Conservation (phyloP, 2,329 filamentous ascomycete genomes). For the Lasiodiplodia gonubiensis region DNA sequence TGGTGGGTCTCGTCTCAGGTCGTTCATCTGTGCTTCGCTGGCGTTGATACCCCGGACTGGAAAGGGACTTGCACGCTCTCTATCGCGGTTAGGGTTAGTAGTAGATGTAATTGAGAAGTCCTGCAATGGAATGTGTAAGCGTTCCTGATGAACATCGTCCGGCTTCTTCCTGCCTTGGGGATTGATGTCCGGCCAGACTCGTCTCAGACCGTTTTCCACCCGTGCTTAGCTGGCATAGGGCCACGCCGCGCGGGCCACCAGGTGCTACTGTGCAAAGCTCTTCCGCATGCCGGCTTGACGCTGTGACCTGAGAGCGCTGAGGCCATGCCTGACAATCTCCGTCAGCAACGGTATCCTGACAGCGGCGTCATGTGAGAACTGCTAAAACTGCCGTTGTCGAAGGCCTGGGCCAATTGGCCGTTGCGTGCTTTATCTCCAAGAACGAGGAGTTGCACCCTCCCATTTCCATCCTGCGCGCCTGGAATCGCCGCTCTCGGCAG, state of each 20-base stretch:
- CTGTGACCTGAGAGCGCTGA: constrained; percentile 17
- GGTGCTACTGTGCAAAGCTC: constrained; percentile 11
- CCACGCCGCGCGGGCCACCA: constrained; percentile 17
- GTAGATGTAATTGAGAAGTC: background rate
- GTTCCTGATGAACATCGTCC: constrained; percentile 8
- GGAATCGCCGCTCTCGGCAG: background rate
- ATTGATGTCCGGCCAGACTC: constrained; percentile 12
- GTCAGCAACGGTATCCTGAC: constrained; percentile 23
- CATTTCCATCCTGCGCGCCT: background rate
- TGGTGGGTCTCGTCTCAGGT: constrained; percentile 15
- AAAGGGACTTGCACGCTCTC: background rate
- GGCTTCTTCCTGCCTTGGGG: constrained; percentile 9
- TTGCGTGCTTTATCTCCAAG: constrained; percentile 3
- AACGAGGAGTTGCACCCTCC: background rate
- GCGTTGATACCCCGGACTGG: constrained; percentile 1
- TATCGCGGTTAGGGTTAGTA: background rate
- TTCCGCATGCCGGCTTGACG: constrained; percentile 1
- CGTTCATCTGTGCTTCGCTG: constrained; percentile 4
- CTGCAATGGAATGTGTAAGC: constrained; percentile 6
- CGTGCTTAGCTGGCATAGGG: constrained; percentile 16
- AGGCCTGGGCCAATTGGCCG: constrained; percentile 5
- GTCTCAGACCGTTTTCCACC: constrained; percentile 21
- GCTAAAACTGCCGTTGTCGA: background rate
- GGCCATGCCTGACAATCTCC: constrained; percentile 21
- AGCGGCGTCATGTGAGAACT: constrained; percentile 12